Evolutionary conservation across 495 filamentous ascomycete species (phyloP).

Genomic region (Ascobolus immersus): DNA sequence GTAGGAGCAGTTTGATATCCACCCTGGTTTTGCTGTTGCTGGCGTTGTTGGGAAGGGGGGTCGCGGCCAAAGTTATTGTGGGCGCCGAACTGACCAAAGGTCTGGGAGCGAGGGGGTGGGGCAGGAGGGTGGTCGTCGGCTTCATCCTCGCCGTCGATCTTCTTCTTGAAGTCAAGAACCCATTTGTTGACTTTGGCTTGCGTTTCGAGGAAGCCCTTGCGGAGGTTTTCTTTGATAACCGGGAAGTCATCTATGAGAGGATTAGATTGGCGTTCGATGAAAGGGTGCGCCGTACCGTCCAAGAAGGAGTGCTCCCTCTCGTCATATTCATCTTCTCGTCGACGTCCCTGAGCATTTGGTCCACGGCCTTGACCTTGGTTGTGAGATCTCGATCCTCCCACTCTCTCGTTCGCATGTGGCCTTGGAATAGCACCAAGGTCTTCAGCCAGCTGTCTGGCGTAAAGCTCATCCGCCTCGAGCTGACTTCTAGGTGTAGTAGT

Average conservation of each 20-base stretch:
- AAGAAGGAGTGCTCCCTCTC: conserved; percentile 64
- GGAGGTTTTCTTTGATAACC: conserved; percentile 74
- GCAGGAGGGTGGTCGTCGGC: conserved; percentile 12
- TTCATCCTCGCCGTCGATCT: conserved; percentile 60
- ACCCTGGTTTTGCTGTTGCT: conserved; percentile 18
- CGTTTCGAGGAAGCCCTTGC: conserved; percentile 84
- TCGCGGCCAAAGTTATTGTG: conserved; percentile 20
- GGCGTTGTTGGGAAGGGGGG: conserved; percentile 11
- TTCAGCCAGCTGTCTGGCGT: conserved; percentile 78
- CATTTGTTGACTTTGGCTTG: conserved; percentile 80
- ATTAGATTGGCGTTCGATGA: too few relatives aligned
- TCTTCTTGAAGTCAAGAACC: conserved; percentile 75
- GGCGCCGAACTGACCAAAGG: conserved; percentile 22
- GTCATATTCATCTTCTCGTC: conserved; percentile 24
- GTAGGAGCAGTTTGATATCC: conserved; percentile 13
- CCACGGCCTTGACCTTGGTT: conserved; percentile 10
- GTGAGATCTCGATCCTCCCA: conserved; percentile 7
- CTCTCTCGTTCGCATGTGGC: conserved; percentile 8
- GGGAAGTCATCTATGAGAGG: conserved; percentile 48
- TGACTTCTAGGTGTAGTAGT: conserved; percentile 44
- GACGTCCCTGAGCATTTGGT: conserved; percentile 17
- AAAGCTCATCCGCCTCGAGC: conserved; percentile 71
- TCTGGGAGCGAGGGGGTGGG: conserved; percentile 39
- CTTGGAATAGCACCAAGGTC: conserved; percentile 25
- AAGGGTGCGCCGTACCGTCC: conserved; percentile 31